These are phyloP conservation scores for Colletotrichum agaves DNA, from an alignment of 2,329 filamentous ascomycete species.

Conservation along the genomic window DNA sequence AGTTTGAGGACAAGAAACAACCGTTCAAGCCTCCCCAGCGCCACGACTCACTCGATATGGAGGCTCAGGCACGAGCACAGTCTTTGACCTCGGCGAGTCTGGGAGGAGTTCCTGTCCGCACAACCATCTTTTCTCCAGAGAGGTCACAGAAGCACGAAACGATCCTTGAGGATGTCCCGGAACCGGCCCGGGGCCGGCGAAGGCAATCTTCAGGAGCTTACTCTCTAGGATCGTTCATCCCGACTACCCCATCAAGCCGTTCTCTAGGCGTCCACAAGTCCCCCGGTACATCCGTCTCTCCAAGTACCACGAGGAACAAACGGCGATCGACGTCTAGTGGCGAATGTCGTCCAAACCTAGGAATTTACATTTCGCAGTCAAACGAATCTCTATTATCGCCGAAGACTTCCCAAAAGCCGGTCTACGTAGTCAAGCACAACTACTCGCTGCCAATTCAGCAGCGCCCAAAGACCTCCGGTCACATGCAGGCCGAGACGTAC, in stretches of 20 bases:
- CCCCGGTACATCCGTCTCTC: neutral
- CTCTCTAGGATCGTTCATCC: slow-evolving; percentile 37
- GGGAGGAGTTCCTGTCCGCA: slow-evolving; percentile 32
- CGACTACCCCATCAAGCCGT: slow-evolving; percentile 14
- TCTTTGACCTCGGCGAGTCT: slow-evolving; percentile 38
- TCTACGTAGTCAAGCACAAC: slow-evolving; percentile 40
- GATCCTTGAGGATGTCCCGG: slow-evolving; percentile 22
- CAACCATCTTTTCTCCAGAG: slow-evolving; percentile 21
- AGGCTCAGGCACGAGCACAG: slow-evolving; percentile 30
- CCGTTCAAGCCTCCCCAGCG: slow-evolving; percentile 18
- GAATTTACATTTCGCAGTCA: slow-evolving; percentile 25
- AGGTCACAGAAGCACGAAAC: slow-evolving; percentile 21
- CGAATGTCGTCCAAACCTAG: slow-evolving; percentile 8
- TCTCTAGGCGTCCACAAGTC: neutral
- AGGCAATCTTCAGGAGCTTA: slow-evolving; percentile 36
- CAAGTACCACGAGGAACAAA: neutral
- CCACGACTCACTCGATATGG: slow-evolving; percentile 8
- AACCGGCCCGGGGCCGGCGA: slow-evolving; percentile 17
- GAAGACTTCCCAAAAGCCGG: slow-evolving; percentile 39
- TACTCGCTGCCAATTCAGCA: slow-evolving; percentile 37
- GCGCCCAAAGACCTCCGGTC: slow-evolving; percentile 25
- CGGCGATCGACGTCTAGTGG: slow-evolving; percentile 15
- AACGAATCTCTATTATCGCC: slow-evolving; percentile 25
- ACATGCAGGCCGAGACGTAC: slow-evolving; percentile 13
- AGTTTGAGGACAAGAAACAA: slow-evolving; percentile 36